phyloP scores from a whole-genome alignment of 352 stramenopile species.

The Phytophthora uliginosa region DNA sequence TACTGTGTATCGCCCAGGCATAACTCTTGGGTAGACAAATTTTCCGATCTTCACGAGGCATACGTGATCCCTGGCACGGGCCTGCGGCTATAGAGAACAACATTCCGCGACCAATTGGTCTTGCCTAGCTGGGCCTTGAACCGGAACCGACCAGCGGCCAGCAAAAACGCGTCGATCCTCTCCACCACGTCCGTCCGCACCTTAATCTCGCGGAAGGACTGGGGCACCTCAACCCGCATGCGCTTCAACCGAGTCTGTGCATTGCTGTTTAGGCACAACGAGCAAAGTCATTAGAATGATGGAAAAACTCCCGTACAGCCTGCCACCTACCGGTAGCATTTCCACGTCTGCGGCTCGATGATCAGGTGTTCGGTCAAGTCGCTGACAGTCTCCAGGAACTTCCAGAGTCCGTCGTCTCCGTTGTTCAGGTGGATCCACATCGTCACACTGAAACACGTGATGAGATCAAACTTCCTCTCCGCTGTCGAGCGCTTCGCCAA shows the following conservation, averaged over 20 bases:
- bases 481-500: slow-evolving; percentile 43
- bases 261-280: slow-evolving; percentile 48
- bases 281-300: slow-evolving; percentile 15
- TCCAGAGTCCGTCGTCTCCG: slow-evolving; percentile 82
- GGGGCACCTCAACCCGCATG: slow-evolving; percentile 56
- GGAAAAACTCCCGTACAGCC: background rate
- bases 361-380: slow-evolving; percentile 77
- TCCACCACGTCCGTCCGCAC: slow-evolving; percentile 72
- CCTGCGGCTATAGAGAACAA: slow-evolving; percentile 77
- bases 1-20: slow-evolving; percentile 3
- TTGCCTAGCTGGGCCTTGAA: slow-evolving; percentile 74
- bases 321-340: slow-evolving; percentile 81
- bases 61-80: slow-evolving; percentile 60
- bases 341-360: slow-evolving; percentile 87
- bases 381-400: slow-evolving; percentile 72
- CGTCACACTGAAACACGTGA: slow-evolving; percentile 88
- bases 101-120: slow-evolving; percentile 84
- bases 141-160: slow-evolving; percentile 65
- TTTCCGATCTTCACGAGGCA: slow-evolving; percentile 16
- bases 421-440: slow-evolving; percentile 93
- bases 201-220: slow-evolving; percentile 71
- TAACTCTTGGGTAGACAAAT: slow-evolving; percentile 15
- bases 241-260: slow-evolving; percentile 74
- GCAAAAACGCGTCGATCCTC: slow-evolving; percentile 72
- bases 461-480: slow-evolving; percentile 67